Conservation (phyloP, 31 red algal species). For the Bonnemaisonia californica region DNA sequence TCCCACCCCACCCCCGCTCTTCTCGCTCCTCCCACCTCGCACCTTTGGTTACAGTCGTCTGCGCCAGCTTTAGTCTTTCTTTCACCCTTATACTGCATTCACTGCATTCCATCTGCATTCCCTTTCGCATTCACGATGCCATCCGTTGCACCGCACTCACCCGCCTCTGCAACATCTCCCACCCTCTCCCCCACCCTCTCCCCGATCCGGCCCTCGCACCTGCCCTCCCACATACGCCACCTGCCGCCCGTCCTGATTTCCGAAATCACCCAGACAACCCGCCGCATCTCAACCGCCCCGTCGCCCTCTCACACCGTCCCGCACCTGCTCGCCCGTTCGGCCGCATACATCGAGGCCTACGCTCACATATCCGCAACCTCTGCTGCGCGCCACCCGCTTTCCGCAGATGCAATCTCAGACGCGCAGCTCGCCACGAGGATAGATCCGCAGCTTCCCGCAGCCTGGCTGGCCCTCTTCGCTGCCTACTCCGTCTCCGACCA, state of each 20-base stretch:
- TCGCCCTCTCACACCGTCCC: neutral
- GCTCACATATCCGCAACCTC: neutral
- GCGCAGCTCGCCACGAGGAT: constrained; percentile 21
- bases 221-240: neutral
- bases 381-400: neutral
- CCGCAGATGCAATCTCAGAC: constrained; percentile 32
- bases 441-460: constrained; percentile 59
- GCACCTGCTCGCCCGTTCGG: neutral
- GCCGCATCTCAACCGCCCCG: neutral
- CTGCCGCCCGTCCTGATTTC: neutral
- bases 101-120: neutral
- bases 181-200: neutral
- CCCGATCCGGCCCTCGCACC: neutral
- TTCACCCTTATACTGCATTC: no score
- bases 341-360: neutral
- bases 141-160: neutral
- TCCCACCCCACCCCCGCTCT: no score
- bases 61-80: no score
- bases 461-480: constrained; percentile 56
- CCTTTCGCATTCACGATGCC: neutral
- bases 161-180: neutral
- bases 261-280: neutral
- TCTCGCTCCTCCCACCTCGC: no score
- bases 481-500: constrained; percentile 29
- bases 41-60: no score